Base-by-base conservation (phyloP, 179 eudicot genomes). In the Silene noctiflora region DNA sequence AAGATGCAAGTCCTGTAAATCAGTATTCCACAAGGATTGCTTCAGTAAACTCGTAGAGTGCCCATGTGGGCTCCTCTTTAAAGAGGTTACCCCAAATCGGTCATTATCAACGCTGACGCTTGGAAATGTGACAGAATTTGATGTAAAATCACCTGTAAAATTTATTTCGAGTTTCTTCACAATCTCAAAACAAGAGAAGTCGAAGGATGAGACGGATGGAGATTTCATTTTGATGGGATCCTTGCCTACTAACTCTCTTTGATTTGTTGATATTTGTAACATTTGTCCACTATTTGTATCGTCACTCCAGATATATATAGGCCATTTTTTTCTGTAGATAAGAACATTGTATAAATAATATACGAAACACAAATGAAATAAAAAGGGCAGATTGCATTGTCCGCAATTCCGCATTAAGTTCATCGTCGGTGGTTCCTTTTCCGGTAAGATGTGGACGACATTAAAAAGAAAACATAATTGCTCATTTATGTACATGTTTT, bases 141-240 rank as follows among this genome's bases (percentile, higher is more conserved):
- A 88, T 53, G 68, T 86, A 73, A 83, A 77, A 62, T 79, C 85
- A n/a, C 44, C 92, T 0, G 69, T 66, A 22, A 89, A 88, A 48
- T 82, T 91, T 75, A 80, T 94, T 65, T 85, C 96, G 3, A 79
- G 88, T 59, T 75, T 94, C 39, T 84, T 92, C 81, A 80, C 90
- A 0, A 72, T 80, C 77, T 84, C 82, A 24, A 85, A 69, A 72
- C 85, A 79, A 22, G 91, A 73, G 58, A 86, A 76, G 64, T 24
- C 48, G 61, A 71, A 51, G 58, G 84, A 85, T 8, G 39, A 75
- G 3, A 77, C 59, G 19, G 86, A 84, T 9, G 71, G 73, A 24
- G 85, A 86, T 42, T 85, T 86, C 39, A 89, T 91, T 76, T 76
- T 81, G 74, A 92, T 92, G 96, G 96, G 96, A 77, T 92, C 97